Base-by-base conservation (phyloP, 495 filamentous ascomycete species). In the Parathielavia appendiculata region DNA sequence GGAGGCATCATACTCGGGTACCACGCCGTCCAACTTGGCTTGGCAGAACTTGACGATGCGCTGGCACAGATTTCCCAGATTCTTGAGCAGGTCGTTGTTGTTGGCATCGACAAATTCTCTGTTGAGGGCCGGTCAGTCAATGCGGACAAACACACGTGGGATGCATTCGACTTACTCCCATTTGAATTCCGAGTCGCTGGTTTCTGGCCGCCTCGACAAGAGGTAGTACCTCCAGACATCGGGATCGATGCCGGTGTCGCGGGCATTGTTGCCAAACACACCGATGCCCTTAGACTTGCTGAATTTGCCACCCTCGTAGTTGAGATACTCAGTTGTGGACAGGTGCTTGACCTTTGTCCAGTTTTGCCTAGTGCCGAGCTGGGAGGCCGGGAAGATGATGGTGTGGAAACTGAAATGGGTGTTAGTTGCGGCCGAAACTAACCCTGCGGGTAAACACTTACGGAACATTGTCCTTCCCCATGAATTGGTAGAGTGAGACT, bases 401-500 rank as follows among this genome's bases (percentile, higher is more conserved):
- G 82, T 85, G 72, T 95, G 91, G 75, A 92, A 97, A 22, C 67
- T 69, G 53, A 63, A 39, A 57, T 53, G 41, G 22, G 40, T 7
- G 13, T 45, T 16, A 12, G 16, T n/a, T 41, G 41, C 16, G 9
- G 13, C 13, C 0, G 13, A 9, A 9, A 14, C 20, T 10, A 6
- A 12, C 16, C 11, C 12, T 4, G 2, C 1, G 13, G 1, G 14
- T 12, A 12, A 39, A 6, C 12, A 57, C 67, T 56, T 43, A 64
- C 63, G 88, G 88, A 12, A 95, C 90, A 61, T 97, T 97, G 75
- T 97, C 92, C 73, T 97, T 97, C 71, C 92, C 92, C 83, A 97
- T 86, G 80, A 97, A 97, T 71, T 98, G 93, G 71, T 93, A 97
- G 6, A 98, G 83, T 66, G 86, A 82, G 36, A 97, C 92, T 40